Conservation (phyloP, 768 basidiomycete genomes). For the Chalciporus chontae region DNA sequence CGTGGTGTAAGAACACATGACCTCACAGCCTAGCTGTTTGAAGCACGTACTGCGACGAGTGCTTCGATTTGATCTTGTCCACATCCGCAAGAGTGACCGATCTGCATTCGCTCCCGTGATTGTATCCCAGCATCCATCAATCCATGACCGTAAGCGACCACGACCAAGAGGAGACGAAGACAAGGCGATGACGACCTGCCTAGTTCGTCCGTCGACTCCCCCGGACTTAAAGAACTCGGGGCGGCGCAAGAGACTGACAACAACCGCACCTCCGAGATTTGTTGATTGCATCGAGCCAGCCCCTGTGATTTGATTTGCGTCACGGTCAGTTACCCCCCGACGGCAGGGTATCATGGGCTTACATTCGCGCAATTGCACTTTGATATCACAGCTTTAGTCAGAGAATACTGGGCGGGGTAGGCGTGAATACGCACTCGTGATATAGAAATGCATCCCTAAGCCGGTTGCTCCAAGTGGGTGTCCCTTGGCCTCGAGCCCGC, state of each 20-base stretch:
- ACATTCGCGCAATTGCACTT: slow-evolving; percentile 78
- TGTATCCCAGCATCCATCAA: slow-evolving; percentile 64
- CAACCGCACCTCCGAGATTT: slow-evolving; percentile 74
- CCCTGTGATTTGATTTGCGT: slow-evolving; percentile 46
- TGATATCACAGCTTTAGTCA: not conserved
- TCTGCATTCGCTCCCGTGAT: slow-evolving; percentile 68
- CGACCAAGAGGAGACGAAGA: too few relatives aligned
- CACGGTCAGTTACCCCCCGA: not conserved
- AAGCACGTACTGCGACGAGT: slow-evolving; percentile 46
- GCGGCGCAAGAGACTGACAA: slow-evolving; percentile 69
- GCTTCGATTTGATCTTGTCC: slow-evolving; percentile 72
- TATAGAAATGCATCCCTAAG: slow-evolving; percentile 84
- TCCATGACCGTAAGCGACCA: too few relatives aligned
- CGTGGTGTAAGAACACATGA: not conserved
- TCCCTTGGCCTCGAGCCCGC: slow-evolving; percentile 86
- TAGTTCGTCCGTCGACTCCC: slow-evolving; percentile 60
- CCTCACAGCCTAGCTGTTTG: slow-evolving; percentile 39
- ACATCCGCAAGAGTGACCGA: slow-evolving; percentile 61
- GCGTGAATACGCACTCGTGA: slow-evolving; percentile 54
- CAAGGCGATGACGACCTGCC: slow-evolving; percentile 36
- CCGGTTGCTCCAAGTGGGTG: slow-evolving; percentile 84
- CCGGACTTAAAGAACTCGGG: slow-evolving; percentile 72
- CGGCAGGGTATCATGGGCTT: slow-evolving; percentile 4
- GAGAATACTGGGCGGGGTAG: not conserved
- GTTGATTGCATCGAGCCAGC: slow-evolving; percentile 83